Evolutionary conservation across 768 basidiomycete genomes (phyloP).

Genomic region (Cystobasidiopsis lactophilus): DNA sequence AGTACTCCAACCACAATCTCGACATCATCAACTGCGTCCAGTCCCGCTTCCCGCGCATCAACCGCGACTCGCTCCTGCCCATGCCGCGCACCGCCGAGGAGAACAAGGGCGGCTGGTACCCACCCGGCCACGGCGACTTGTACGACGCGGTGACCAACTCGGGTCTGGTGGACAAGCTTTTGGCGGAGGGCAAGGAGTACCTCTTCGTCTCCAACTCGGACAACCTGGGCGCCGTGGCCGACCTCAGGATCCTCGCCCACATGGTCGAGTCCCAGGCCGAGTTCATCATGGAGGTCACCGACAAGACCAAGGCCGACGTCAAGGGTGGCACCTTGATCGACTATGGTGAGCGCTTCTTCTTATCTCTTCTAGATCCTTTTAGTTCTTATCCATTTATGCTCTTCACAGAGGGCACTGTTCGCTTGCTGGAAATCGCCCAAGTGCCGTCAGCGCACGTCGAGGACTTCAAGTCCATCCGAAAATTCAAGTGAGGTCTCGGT

Average conservation of each 20-base stretch:
- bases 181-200: constrained; percentile 85
- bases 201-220: constrained; percentile 95
- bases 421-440: constrained; percentile 81
- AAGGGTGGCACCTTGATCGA: constrained; percentile 30
- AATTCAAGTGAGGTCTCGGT: constrained; percentile 79
- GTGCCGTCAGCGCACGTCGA: constrained; percentile 81
- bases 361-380: not conserved
- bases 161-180: constrained; percentile 69
- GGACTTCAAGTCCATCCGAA: constrained; percentile 70
- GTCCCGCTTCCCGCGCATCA: constrained; percentile 79
- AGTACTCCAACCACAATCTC: constrained; percentile 84
- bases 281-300: constrained; percentile 38
- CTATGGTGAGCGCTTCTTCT: constrained; percentile 7
- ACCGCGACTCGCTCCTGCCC: constrained; percentile 68
- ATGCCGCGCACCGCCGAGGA: constrained; percentile 52
- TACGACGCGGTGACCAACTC: constrained; percentile 81
- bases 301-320: constrained; percentile 85
- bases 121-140: constrained; percentile 88
- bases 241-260: constrained; percentile 48
- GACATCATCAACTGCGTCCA: constrained; percentile 47
- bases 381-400: constrained; percentile 33
- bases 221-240: constrained; percentile 78
- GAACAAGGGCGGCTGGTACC: constrained; percentile 88
- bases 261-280: constrained; percentile 31
- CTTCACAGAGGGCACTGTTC: constrained; percentile 69